Conservation (phyloP, 306 rosid genomes). For the Glycine tomentella region DNA sequence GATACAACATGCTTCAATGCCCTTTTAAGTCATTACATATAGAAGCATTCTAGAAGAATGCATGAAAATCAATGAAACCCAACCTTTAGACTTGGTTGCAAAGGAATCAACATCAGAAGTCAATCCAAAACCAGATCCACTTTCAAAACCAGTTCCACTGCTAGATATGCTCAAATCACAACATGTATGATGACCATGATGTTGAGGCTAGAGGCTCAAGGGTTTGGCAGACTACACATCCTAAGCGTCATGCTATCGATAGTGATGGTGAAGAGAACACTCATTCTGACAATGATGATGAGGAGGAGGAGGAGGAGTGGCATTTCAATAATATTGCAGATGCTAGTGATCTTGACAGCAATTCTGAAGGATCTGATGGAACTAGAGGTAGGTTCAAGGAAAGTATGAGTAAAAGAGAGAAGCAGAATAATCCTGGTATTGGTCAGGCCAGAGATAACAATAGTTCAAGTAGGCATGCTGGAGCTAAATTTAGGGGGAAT, state of each 20-base stretch:
- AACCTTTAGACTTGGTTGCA: too few relatives aligned
- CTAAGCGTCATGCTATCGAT: constrained; percentile 52
- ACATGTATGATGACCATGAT: constrained; percentile 54
- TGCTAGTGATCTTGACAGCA: constrained; percentile 55
- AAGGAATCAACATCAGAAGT: too few relatives aligned
- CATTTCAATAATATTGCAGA: constrained; percentile 49
- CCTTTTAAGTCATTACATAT: too few relatives aligned
- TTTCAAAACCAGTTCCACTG: too few relatives aligned
- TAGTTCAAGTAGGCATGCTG: constrained; percentile 43
- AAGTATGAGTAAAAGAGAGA: constrained; percentile 46
- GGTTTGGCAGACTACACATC: constrained; percentile 52
- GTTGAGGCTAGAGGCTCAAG: constrained; percentile 57
- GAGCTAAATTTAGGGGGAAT: constrained; percentile 49
- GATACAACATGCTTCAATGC: too few relatives aligned
- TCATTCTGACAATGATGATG: constrained; percentile 47
- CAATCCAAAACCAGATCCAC: too few relatives aligned
- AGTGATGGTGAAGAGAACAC: constrained; percentile 58
- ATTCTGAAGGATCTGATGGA: constrained; percentile 55
- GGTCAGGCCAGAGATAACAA: constrained; percentile 35
- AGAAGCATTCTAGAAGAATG: too few relatives aligned
- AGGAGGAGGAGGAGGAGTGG: constrained; percentile 51
- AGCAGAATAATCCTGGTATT: constrained; percentile 35
- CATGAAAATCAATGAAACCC: too few relatives aligned
- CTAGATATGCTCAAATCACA: too few relatives aligned
- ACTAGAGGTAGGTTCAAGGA: constrained; percentile 51